A percentile compares a stretch with the other conserved stretches of the same genome.
These are phyloP conservation scores for Plasmodiophora brassicae DNA, from an alignment of 208 protist genomes.

Conservation along the genomic window DNA sequence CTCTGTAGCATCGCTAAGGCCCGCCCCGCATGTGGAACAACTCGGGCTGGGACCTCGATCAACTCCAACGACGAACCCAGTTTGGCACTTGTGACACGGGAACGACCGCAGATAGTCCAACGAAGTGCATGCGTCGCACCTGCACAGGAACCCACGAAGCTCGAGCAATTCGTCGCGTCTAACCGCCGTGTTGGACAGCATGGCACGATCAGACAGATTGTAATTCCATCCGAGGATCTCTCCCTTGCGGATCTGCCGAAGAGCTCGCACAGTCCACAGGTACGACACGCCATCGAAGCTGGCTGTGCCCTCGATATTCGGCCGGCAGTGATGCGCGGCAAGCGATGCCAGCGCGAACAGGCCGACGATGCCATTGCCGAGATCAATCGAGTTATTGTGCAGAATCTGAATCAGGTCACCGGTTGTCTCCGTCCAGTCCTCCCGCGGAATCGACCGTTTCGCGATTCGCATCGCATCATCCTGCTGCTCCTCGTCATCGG, in stretches of 20 bases:
- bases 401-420: background rate
- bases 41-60: background rate
- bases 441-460: background rate
- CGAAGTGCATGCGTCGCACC: background rate
- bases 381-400: constrained; percentile 26
- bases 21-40: background rate
- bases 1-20: background rate
- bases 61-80: background rate
- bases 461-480: background rate
- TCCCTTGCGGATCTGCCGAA: background rate
- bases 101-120: background rate
- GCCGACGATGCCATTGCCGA: background rate
- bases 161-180: background rate
- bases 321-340: background rate
- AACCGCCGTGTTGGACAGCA: background rate
- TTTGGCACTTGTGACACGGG: background rate
- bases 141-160: background rate
- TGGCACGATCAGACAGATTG: background rate
- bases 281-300: background rate
- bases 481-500: background rate
- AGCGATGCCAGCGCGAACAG: background rate
- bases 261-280: background rate
- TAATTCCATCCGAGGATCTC: constrained; percentile 29
- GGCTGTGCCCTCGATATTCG: background rate
- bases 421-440: background rate